phyloP scores from a whole-genome alignment of 306 rosid genomes.

The Acmispon strigosus region DNA sequence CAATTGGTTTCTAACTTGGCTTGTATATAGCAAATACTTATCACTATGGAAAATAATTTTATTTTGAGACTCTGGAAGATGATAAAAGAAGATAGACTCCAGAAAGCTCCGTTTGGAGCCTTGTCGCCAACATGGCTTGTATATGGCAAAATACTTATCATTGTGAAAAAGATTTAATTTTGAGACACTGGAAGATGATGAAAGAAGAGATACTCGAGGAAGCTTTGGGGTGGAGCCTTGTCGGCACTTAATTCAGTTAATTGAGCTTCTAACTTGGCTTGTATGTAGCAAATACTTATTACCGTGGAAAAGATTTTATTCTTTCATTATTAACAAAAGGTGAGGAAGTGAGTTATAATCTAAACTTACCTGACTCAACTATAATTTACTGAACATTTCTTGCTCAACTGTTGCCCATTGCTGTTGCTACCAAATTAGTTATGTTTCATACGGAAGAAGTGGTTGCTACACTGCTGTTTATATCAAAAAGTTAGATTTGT shows the following conservation, averaged over 20 bases:
- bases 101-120: slow-evolving; percentile 45
- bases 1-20: too few relatives aligned
- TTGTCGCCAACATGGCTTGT: slow-evolving; percentile 11
- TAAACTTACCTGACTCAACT: neutral
- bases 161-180: neutral
- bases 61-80: slow-evolving; percentile 32
- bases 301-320: neutral
- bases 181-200: too few relatives aligned
- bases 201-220: too few relatives aligned
- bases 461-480: neutral
- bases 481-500: neutral
- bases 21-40: too few relatives aligned
- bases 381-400: neutral
- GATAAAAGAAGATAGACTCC: slow-evolving; percentile 39
- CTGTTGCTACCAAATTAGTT: neutral
- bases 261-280: too few relatives aligned
- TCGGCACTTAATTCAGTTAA: too few relatives aligned
- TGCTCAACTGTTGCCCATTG: neutral
- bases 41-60: too few relatives aligned
- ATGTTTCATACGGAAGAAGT: neutral
- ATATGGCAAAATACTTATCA: neutral
- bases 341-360: neutral
- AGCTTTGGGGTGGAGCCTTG: too few relatives aligned
- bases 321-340: neutral
- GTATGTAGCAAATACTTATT: too few relatives aligned